A percentile compares a stretch with the other conserved stretches of the same genome.
Conservation (phyloP, 1,284 basidiomycete species). For the Polyporus tsugae region DNA sequence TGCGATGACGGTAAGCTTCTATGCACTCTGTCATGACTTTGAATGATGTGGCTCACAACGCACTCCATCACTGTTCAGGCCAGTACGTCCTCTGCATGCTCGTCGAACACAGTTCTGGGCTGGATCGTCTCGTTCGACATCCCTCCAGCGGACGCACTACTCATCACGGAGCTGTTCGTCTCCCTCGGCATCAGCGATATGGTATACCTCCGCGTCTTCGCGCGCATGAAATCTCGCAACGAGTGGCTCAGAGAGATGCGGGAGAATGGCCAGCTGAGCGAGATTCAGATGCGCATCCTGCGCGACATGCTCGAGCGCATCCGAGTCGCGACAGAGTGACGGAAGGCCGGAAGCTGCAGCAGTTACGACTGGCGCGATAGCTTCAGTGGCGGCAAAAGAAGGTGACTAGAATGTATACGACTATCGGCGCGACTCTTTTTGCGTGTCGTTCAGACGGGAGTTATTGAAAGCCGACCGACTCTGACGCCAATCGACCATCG, state of each 20-base stretch:
- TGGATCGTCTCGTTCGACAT: not conserved
- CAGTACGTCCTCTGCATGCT: not conserved
- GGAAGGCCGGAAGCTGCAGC: not conserved
- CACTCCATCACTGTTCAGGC: not conserved
- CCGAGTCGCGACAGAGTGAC: not conserved
- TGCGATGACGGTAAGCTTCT: not conserved
- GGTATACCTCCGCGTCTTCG: not conserved
- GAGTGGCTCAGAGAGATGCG: not conserved
- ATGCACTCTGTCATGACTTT: not conserved
- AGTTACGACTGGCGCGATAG: not conserved
- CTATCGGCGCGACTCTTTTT: too few relatives aligned
- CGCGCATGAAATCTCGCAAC: not conserved
- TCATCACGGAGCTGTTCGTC: not conserved
- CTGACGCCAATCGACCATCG: too few relatives aligned
- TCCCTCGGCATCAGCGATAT: not conserved
- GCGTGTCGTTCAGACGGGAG: not conserved
- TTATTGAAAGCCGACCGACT: too few relatives aligned
- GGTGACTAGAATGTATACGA: not conserved
- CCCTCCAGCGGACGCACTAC: not conserved
- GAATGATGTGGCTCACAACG: not conserved
- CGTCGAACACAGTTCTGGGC: not conserved
- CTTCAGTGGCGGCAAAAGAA: not conserved
- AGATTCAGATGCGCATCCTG: conserved; percentile 3
- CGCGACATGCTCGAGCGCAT: not conserved
- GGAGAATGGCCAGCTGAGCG: not conserved